These are phyloP conservation scores for Thelonectria rubi DNA, from an alignment of 2,329 filamentous ascomycete species.

Conservation along the genomic window DNA sequence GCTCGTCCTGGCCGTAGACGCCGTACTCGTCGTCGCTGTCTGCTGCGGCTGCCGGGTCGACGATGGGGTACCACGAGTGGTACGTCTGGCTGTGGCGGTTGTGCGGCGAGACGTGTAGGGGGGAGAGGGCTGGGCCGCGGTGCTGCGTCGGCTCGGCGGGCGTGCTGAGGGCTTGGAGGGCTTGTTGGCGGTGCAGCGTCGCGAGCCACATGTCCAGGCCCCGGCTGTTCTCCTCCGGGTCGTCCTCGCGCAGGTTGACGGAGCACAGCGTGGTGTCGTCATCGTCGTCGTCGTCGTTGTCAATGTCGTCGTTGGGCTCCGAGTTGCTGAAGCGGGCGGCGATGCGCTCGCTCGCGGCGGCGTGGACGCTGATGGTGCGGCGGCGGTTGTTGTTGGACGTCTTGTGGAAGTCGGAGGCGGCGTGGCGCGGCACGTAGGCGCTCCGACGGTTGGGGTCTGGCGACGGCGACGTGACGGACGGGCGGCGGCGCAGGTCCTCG, in stretches of 20 bases:
- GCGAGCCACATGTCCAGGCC: conserved; percentile 28
- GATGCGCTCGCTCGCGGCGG: conserved; percentile 27
- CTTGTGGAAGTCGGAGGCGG: conserved; percentile 43
- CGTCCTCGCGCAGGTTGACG: conserved; percentile 22
- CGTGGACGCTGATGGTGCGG: conserved; percentile 30
- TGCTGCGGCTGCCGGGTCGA: conserved; percentile 6
- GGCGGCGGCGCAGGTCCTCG: neutral
- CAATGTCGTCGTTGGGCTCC: neutral
- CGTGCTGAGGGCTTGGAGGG: conserved; percentile 30
- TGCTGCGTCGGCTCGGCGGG: neutral
- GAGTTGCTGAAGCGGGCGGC: conserved; percentile 8
- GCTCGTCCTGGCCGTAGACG: conserved; percentile 34
- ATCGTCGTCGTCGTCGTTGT: conserved; percentile 17
- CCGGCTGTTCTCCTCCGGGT: conserved; percentile 13
- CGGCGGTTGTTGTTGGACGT: conserved; percentile 31
- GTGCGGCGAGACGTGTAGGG: conserved; percentile 1
- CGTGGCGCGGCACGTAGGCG: conserved; percentile 44
- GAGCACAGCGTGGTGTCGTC: conserved; percentile 37
- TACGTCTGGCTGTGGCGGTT: neutral
- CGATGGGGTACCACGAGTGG: neutral
- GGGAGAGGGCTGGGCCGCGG: neutral
- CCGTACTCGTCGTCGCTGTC: conserved; percentile 35
- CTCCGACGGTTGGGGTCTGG: conserved; percentile 22
- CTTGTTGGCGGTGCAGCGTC: conserved; percentile 27
- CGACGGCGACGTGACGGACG: conserved; percentile 15